Evolutionary conservation across 2,329 filamentous ascomycete genomes (phyloP).

Genomic region (Claviceps sp.): DNA sequence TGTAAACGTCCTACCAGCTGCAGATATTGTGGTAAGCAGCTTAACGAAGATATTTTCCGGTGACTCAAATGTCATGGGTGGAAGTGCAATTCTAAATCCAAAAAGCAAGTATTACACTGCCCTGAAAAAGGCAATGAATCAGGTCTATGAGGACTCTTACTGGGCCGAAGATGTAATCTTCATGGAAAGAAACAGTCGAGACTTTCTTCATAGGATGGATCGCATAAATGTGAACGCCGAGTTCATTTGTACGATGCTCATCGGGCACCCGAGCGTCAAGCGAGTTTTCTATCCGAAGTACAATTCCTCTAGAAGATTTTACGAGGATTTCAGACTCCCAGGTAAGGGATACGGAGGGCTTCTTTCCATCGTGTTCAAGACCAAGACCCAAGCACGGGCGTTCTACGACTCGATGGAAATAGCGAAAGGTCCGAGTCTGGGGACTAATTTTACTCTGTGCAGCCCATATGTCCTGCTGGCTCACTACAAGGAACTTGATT

Average conservation of each 20-base stretch:
- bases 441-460: conserved; percentile 90
- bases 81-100: conserved; percentile 53
- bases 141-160: conserved; percentile 73
- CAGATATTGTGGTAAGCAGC: conserved; percentile 87
- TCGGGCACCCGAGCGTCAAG: conserved; percentile 50
- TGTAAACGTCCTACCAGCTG: conserved; percentile 77
- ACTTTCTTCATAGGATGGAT: conserved; percentile 72
- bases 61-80: conserved; percentile 97
- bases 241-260: conserved; percentile 61
- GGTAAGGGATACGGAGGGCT: conserved; percentile 81
- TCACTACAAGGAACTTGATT: conserved; percentile 85
- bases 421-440: conserved; percentile 85
- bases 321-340: conserved; percentile 63
- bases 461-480: conserved; percentile 86
- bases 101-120: conserved; percentile 54
- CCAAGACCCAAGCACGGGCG: conserved; percentile 53
- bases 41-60: conserved; percentile 96
- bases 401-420: conserved; percentile 83
- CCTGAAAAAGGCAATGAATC: conserved; percentile 52
- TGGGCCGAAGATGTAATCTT: conserved; percentile 93
- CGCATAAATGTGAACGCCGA: conserved; percentile 80
- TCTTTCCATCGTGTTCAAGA: conserved; percentile 69
- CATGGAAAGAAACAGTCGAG: conserved; percentile 89
- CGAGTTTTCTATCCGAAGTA: conserved; percentile 78
- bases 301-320: conserved; percentile 54